phyloP scores from a whole-genome alignment of 139 green algal genomes.

The Tetradesmus lagerheimii region DNA sequence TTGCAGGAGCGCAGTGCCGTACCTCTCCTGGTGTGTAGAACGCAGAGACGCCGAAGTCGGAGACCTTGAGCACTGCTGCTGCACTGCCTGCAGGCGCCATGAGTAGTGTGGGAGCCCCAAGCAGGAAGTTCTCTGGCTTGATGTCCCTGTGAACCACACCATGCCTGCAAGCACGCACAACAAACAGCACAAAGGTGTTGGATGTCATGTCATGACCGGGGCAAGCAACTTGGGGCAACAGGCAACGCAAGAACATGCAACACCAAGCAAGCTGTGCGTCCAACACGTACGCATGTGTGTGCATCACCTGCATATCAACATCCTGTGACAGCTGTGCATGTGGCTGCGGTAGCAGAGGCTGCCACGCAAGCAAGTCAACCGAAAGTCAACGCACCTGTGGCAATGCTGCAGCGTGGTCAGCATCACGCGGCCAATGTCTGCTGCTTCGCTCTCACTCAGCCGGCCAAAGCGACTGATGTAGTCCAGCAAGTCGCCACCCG shows the following conservation, averaged over 20 bases:
- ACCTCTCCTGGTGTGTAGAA: constrained; percentile 69
- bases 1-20: background rate
- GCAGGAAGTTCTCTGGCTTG: constrained; percentile 92
- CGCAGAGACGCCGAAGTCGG: constrained; percentile 84
- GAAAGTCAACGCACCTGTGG: constrained; percentile 26
- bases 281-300: background rate
- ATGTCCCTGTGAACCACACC: constrained; percentile 93
- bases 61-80: constrained; percentile 51
- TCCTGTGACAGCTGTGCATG: background rate
- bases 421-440: constrained; percentile 37
- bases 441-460: constrained; percentile 48
- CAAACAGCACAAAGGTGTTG: background rate
- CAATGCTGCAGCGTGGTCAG: constrained; percentile 47
- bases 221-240: background rate
- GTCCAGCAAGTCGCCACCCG: constrained; percentile 96
- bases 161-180: background rate
- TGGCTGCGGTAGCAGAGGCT: background rate
- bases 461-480: constrained; percentile 58
- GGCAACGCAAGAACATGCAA: background rate
- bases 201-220: background rate
- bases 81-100: constrained; percentile 18
- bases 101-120: constrained; percentile 35
- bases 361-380: background rate
- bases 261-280: background rate
- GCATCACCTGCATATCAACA: background rate